Evolutionary conservation across 768 basidiomycete genomes (phyloP).

Genomic region (Megacollybia marginata): DNA sequence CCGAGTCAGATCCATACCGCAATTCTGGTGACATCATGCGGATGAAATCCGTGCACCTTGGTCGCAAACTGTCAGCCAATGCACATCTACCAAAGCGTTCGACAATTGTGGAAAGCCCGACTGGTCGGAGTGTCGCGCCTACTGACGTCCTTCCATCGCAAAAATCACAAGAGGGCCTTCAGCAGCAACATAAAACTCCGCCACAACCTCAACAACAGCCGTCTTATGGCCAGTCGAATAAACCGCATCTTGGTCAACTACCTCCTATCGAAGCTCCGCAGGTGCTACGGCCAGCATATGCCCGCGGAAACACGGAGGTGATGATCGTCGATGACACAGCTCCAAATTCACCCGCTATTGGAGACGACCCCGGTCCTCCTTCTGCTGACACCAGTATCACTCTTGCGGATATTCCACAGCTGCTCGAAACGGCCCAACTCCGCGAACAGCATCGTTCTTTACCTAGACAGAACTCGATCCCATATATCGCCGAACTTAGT

Average conservation of each 20-base stretch:
- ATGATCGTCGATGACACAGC: conserved; percentile 82
- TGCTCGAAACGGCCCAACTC: conserved; percentile 89
- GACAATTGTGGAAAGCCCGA: conserved; percentile 91
- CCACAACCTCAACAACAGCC: conserved; percentile 21
- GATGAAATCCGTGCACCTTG: conserved; percentile 90
- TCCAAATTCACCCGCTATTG: conserved; percentile 62
- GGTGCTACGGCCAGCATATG: conserved; percentile 59
- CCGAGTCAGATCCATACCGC: conserved; percentile 71
- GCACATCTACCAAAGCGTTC: conserved; percentile 89
- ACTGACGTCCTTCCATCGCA: conserved; percentile 48
- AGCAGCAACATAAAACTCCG: conserved; percentile 20
- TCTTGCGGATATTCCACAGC: conserved; percentile 87
- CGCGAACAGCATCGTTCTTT: conserved; percentile 82
- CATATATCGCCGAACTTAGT: conserved; percentile 78
- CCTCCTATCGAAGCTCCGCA: conserved; percentile 35
- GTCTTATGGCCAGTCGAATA: conserved; percentile 22
- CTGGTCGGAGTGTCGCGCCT: conserved; percentile 78
- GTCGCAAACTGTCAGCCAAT: conserved; percentile 92
- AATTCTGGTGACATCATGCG: conserved; percentile 88
- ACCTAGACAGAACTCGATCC: conserved; percentile 69
- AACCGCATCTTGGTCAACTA: conserved; percentile 32
- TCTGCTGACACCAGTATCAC: conserved; percentile 77
- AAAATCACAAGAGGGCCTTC: conserved; percentile 32
- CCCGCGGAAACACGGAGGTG: conserved; percentile 78
- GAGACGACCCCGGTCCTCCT: conserved; percentile 33